Conservation (phyloP, 768 basidiomycete genomes). For the Russula compacta region DNA sequence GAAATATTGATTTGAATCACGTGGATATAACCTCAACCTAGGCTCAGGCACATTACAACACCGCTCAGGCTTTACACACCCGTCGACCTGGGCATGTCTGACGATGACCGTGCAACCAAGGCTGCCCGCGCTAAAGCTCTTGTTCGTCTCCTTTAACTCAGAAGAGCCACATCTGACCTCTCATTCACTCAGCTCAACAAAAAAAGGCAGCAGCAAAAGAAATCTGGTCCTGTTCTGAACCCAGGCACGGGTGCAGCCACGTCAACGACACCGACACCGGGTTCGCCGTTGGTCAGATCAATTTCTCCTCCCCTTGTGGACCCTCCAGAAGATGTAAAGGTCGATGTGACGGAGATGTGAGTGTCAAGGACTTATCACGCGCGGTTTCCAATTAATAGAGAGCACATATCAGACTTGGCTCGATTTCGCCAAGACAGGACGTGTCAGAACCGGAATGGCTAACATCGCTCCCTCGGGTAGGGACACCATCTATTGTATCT, state of each 20-base stretch:
- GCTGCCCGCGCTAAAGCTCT: conserved; percentile 78
- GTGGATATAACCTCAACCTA: too few species aligned
- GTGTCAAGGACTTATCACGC: conserved; percentile 26
- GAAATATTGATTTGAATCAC: neutral
- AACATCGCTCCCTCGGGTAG: conserved; percentile 43
- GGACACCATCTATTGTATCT: conserved; percentile 24
- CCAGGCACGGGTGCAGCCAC: conserved; percentile 22
- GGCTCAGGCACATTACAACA: too few species aligned
- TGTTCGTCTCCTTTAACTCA: conserved; percentile 35
- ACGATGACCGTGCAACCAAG: conserved; percentile 73
- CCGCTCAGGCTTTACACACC: neutral
- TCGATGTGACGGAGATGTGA: conserved; percentile 56
- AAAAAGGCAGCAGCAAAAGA: conserved; percentile 69
- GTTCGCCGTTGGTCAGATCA: conserved; percentile 30
- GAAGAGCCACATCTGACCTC: neutral
- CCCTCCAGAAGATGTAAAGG: conserved; percentile 32
- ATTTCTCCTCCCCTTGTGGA: conserved; percentile 26
- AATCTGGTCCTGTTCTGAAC: conserved; percentile 35
- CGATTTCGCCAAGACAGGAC: conserved; percentile 28
- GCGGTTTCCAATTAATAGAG: neutral
- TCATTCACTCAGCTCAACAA: conserved; percentile 59
- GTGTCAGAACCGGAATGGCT: conserved; percentile 45
- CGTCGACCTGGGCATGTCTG: conserved; percentile 30
- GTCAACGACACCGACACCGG: conserved; percentile 35
- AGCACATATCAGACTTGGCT: conserved; percentile 32